Evolutionary conservation across 108 stramenopile species (phyloP).

Genomic region (Phaeodactylum tricornutum): DNA sequence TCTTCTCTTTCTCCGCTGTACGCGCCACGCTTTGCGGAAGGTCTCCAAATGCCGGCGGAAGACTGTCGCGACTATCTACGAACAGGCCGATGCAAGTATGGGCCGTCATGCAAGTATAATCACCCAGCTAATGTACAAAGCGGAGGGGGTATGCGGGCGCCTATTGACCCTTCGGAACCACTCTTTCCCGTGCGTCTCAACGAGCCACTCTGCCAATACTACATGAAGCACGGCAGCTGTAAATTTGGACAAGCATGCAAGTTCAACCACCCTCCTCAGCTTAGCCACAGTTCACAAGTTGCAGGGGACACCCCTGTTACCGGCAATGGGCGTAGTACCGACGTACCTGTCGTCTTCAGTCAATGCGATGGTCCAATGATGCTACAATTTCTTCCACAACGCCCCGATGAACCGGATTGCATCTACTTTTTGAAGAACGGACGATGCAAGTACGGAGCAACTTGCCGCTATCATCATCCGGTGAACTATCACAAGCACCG

Average conservation of each 20-base stretch:
- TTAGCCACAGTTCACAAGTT: background rate
- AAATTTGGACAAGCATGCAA: constrained; percentile 90
- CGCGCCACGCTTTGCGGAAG: too few species aligned
- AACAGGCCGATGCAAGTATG: constrained; percentile 88
- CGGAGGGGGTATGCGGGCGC: constrained; percentile 72
- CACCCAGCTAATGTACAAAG: constrained; percentile 82
- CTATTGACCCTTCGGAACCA: constrained; percentile 65
- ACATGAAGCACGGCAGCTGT: constrained; percentile 86
- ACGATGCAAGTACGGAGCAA: constrained; percentile 83
- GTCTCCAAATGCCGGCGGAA: constrained; percentile 20
- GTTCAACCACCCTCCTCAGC: constrained; percentile 73
- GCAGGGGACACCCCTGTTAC: constrained; percentile 6
- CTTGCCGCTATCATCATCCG: constrained; percentile 89
- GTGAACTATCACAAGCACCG: constrained; percentile 23
- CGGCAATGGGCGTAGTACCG: background rate
- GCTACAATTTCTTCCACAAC: constrained; percentile 53
- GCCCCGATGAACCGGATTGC: constrained; percentile 82
- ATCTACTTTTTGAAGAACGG: constrained; percentile 84
- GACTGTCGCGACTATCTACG: constrained; percentile 86
- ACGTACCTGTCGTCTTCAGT: background rate
- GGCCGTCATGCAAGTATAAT: constrained; percentile 84
- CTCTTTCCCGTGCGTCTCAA: constrained; percentile 74
- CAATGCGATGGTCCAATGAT: constrained; percentile 10
- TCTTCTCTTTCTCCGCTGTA: too few species aligned
- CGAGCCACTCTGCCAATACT: constrained; percentile 85